A percentile compares a stretch with the other conserved stretches of the same genome.
phyloP scores from a whole-genome alignment of 2,329 filamentous ascomycete genomes.

The Blastomyces emzantsi region DNA sequence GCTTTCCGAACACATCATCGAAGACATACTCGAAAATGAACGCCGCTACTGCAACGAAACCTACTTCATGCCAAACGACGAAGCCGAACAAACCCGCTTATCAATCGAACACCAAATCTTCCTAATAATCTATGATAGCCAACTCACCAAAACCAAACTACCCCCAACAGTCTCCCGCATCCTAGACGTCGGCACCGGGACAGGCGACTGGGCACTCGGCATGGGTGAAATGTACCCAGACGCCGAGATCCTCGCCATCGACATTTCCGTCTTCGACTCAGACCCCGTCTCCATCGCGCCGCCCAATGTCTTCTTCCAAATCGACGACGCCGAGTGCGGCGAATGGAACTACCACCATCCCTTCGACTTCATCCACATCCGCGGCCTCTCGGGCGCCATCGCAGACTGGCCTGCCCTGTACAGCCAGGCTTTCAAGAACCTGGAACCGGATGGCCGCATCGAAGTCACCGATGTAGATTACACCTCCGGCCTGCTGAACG shows the following conservation, averaged over 20 bases:
- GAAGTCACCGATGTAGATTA: constrained; percentile 38
- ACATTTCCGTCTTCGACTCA: constrained; percentile 38
- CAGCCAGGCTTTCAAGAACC: constrained; percentile 37
- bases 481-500: constrained; percentile 21
- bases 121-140: constrained; percentile 35
- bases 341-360: constrained; percentile 42
- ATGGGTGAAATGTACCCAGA: constrained; percentile 38
- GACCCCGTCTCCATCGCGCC: constrained; percentile 27
- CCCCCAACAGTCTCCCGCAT: constrained; percentile 24
- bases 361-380: constrained; percentile 44
- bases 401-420: constrained; percentile 40
- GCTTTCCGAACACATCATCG: constrained; percentile 33
- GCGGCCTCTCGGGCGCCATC: constrained; percentile 42
- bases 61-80: constrained; percentile 60
- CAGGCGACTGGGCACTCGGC: constrained; percentile 43
- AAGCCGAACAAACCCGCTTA: constrained; percentile 54
- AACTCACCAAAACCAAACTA: constrained; percentile 27
- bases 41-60: constrained; percentile 52
- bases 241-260: constrained; percentile 41
- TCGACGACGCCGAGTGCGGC: constrained; percentile 40
- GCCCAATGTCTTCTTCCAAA: constrained; percentile 40
- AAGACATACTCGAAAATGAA: constrained; percentile 52
- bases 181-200: constrained; percentile 41
- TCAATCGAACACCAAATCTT: constrained; percentile 56
- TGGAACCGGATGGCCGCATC: constrained; percentile 40